Evolutionary conservation across 345 rosid genomes (phyloP), one percentile per base, ranked within the genome.

Genomic region (Boechera divaricarpa): DNA sequence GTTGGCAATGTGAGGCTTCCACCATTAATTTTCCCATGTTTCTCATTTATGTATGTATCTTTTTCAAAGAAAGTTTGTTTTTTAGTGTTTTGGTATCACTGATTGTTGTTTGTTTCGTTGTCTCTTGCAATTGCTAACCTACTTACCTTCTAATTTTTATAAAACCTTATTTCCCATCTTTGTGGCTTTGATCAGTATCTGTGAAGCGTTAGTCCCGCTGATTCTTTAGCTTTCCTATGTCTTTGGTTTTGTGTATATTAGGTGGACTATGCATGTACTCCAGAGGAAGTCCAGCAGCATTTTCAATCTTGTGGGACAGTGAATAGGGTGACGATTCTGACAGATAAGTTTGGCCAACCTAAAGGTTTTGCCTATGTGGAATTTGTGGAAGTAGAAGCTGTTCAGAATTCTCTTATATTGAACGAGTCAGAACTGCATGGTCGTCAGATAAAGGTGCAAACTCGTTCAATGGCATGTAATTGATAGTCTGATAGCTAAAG

Each of bases 271-370:
- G 90, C 91, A 28, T 95, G 99, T 63, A 91, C 99, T 12, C 98
- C 99, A 26, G 99, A 95, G 83, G 99, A 95, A 85, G 94, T 95
- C 52, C 99, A 95, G 73, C 99, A 92, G 77, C 99, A 95, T 83
- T 95, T 95, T 80, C 99, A 95, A 55, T 95, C 99, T 18, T 95
- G 99, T 82, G 99, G 99, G 62, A 95, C 99, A 0, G 98, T 95
- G 51, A 92, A 95, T 76, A 84, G 98, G 61, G 98, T 94, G 77
- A 95, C 99, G 10, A 95, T 95, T 82, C 87, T 95, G 90, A 92
- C 99, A 0, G 99, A 95, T 80, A 95, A 95, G 89, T 95, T 92
- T 66, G 99, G 97, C 72, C 99, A 95, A 63, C 99, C 99, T 35
- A 95, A 95, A 83, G 99, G 99, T 66, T 95, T 95, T 85, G 98